Base-by-base conservation (phyloP, 2,329 filamentous ascomycete species). In the Botrytis paeoniae region DNA sequence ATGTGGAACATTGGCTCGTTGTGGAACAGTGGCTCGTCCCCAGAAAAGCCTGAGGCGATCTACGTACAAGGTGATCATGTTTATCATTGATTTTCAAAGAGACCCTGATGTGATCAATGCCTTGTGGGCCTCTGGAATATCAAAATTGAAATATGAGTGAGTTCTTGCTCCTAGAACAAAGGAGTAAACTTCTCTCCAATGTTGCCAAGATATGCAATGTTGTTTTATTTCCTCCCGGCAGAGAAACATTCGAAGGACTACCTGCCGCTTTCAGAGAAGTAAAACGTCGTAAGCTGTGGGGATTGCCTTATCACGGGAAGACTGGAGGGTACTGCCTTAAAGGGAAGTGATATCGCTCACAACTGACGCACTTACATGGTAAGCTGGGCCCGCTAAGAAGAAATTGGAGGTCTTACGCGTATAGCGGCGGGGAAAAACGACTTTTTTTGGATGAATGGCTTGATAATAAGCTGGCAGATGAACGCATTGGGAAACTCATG, bases 261-360 rank as follows among this genome's bases (percentile, higher is more conserved):
- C 65, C 65, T 68, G 16, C 65, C 65, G 29, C 18, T 68, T 68
- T 57, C 48, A 68, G 65, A 68, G 64, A n/a, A 57, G 16, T 57
- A 57, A 68, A 65, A 68, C 64, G 64, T 54, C 54, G 32, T 68
- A 29, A 54, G 25, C 8, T 68, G 32, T 39, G 64, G 45, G 35
- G 45, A 37, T 39, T 54, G 45, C 45, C 64, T 68, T 68, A 68
- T 68, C 64, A 35, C 18, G 45, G 45, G n/a, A 57, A 37, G 25
- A 7, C 25, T 68, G 65, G 25, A 37, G 35, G 48, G 35, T 32
- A 54, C 16, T 57, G 22, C 65, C 35, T 6, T 22, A 41, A 68
- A 8, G 16, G 64, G 45, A 68, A 41, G 45, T 39, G 14, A 25
- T 45, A 54, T 68, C 16, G 45, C 45, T 68, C 43, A n/a, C 10